Conservation (phyloP, 2,329 filamentous ascomycete genomes). For the Cryphonectria radicalis region DNA sequence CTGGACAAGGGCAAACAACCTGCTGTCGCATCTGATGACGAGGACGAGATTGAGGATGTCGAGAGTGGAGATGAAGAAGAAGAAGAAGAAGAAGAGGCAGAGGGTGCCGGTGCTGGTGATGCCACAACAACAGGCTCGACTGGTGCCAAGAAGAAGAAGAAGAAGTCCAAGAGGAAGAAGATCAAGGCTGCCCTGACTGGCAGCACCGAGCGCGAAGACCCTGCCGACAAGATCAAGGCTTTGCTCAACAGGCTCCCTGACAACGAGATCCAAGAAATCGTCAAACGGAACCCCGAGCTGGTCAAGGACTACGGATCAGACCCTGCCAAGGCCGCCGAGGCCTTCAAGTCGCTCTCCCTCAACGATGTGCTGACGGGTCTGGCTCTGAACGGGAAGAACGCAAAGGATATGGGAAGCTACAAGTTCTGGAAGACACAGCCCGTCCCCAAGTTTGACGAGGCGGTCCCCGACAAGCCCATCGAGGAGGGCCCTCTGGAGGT, state of each 20-base stretch:
- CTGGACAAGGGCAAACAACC: slow-evolving; percentile 50
- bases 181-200: slow-evolving; percentile 51
- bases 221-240: slow-evolving; percentile 50
- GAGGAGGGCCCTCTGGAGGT: slow-evolving; percentile 84
- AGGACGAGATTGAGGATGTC: slow-evolving; percentile 47
- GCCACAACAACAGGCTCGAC: slow-evolving; percentile 36
- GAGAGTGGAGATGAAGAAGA: slow-evolving; percentile 43
- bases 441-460: slow-evolving; percentile 79
- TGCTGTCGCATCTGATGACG: slow-evolving; percentile 52
- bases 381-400: slow-evolving; percentile 81
- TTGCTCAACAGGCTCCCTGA: slow-evolving; percentile 58
- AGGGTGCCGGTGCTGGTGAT: slow-evolving; percentile 42
- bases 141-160: slow-evolving; percentile 63
- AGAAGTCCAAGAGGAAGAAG: slow-evolving; percentile 69
- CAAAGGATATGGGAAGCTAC: slow-evolving; percentile 95
- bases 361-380: slow-evolving; percentile 76
- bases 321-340: slow-evolving; percentile 51
- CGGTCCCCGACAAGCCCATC: slow-evolving; percentile 52
- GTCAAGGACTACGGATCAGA: slow-evolving; percentile 56
- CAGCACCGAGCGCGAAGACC: slow-evolving; percentile 38
- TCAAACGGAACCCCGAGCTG: slow-evolving; percentile 74
- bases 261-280: slow-evolving; percentile 66
- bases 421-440: slow-evolving; percentile 99
- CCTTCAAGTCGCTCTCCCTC: slow-evolving; percentile 66
- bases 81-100: slow-evolving; percentile 44